Percentiles rank a stretch among this genome's conserved stretches.
Evolutionary conservation across 768 basidiomycete species (phyloP).

Genomic region (Suillus fuscotomentosus): DNA sequence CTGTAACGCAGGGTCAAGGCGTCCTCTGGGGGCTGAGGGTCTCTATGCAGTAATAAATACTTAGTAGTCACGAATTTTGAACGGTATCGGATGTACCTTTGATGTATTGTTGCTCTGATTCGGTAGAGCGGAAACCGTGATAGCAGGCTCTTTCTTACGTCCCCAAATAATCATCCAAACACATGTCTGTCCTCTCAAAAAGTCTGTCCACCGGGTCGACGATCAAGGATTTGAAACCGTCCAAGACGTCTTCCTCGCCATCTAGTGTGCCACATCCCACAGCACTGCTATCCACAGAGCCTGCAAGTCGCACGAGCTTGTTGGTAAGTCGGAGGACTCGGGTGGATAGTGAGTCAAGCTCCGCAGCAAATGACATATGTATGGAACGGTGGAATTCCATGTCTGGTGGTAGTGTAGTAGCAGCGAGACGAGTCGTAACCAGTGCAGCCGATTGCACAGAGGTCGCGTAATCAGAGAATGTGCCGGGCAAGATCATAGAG

Average conservation of each 20-base stretch:
- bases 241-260: conserved; percentile 79
- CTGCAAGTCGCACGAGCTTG: conserved; percentile 53
- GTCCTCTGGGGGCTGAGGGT: conserved; percentile 35
- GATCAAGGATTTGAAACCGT: conserved; percentile 73
- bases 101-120: conserved; percentile 17
- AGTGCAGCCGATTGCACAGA: conserved; percentile 61
- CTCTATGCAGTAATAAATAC: conserved; percentile 26
- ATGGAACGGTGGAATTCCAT: conserved; percentile 89
- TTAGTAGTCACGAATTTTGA: background rate
- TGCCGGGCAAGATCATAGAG: conserved; percentile 17
- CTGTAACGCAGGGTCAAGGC: conserved; percentile 59
- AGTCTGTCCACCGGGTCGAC: conserved; percentile 86
- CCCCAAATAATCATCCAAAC: conserved; percentile 77
- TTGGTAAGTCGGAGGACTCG: conserved; percentile 68
- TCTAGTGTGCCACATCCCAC: conserved; percentile 43
- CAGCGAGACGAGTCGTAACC: conserved; percentile 60
- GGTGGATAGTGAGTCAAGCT: conserved; percentile 68
- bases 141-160: conserved; percentile 64
- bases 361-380: conserved; percentile 63
- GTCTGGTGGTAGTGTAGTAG: conserved; percentile 63
- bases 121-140: conserved; percentile 48
- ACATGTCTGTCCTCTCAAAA: conserved; percentile 83
- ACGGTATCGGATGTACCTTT: conserved; percentile 29
- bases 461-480: conserved; percentile 55
- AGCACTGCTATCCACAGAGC: conserved; percentile 37